These are phyloP conservation scores for Plasmodium berghei DNA, from an alignment of 169 alveolate species.

Conservation along the genomic window DNA sequence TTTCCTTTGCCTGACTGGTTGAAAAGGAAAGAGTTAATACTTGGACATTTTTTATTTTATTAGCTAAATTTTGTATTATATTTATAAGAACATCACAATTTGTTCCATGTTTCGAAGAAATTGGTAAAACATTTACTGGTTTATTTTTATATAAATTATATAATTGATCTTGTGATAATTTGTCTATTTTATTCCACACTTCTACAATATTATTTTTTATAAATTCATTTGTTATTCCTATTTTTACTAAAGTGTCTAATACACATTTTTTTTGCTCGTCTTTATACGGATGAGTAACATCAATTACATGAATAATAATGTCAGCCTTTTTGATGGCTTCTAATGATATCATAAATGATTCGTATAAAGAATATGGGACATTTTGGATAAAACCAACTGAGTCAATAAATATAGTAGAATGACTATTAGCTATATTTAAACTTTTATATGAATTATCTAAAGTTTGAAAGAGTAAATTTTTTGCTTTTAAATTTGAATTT, in stretches of 20 bases:
- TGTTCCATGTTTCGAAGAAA: conserved; percentile 59
- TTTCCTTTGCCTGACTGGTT: conserved; percentile 46
- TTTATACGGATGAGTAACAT: conserved; percentile 86
- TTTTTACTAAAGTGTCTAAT: conserved; percentile 85
- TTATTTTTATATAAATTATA: conserved; percentile 34
- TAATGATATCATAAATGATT: conserved; percentile 88
- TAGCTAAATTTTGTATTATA: conserved; percentile 27
- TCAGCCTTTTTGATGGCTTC: conserved; percentile 91
- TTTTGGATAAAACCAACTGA: conserved; percentile 93
- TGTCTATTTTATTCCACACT: conserved; percentile 95
- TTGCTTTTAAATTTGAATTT: conserved; percentile 85
- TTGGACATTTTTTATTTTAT: conserved; percentile 44
- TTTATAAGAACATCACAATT: conserved; percentile 63
- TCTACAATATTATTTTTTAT: conserved; percentile 86
- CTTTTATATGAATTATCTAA: conserved; percentile 50
- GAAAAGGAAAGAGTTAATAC: conserved; percentile 35
- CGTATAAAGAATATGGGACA: conserved; percentile 91
- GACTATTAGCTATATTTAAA: conserved; percentile 85
- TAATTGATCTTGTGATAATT: conserved; percentile 77
- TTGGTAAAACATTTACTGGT: conserved; percentile 66
- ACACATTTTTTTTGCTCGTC: conserved; percentile 87
- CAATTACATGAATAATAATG: conserved; percentile 88
- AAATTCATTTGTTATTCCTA: conserved; percentile 84
- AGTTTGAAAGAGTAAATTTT: conserved; percentile 91
- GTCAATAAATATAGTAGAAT: conserved; percentile 87